Percentiles rank a stretch among this genome's conserved stretches.
phyloP scores from a whole-genome alignment of 1,284 basidiomycete genomes.

The Lentinus polychrous region DNA sequence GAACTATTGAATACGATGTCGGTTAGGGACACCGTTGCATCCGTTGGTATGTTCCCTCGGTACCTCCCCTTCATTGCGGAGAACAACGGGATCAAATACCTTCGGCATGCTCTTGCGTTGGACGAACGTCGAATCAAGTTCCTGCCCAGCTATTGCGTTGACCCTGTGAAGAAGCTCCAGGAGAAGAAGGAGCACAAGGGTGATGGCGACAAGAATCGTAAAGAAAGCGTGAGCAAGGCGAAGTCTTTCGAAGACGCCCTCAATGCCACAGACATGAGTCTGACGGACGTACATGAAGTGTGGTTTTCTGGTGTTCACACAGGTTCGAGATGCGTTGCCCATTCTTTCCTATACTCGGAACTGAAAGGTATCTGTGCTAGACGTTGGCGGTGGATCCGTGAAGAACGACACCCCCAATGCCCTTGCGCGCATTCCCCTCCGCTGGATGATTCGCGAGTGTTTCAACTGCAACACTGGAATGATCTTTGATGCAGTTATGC shows the following conservation, averaged over 20 bases:
- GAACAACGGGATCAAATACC: conserved; percentile 27
- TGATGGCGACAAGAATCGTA: no score
- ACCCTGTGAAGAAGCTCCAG: conserved; percentile 1
- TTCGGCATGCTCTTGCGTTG: conserved; percentile 35
- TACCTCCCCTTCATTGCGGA: conserved; percentile 32
- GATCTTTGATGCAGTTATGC: conserved; percentile 21
- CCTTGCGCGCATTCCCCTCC: conserved; percentile 47
- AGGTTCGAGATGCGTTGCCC: conserved; percentile 4
- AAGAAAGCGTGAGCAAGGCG: neutral
- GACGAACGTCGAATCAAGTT: conserved; percentile 30
- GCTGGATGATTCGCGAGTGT: conserved; percentile 56
- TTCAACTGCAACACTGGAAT: conserved; percentile 30
- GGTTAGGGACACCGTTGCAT: conserved; percentile 30
- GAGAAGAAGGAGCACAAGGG: neutral
- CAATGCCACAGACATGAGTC: neutral
- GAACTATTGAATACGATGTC: neutral
- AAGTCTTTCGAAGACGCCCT: neutral
- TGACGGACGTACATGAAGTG: conserved; percentile 14
- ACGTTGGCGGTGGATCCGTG: conserved; percentile 44
- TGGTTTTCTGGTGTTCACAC: conserved; percentile 17
- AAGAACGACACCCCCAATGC: conserved; percentile 39
- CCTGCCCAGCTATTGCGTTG: conserved; percentile 11
- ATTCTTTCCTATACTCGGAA: neutral
- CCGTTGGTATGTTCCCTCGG: conserved; percentile 29
- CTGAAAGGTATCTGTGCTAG: conserved; percentile 17